Evolutionary conservation across 1,139 yeast species (phyloP), one percentile per base, ranked within the genome.

Genomic region (Sugiyamaella xylanicola): DNA sequence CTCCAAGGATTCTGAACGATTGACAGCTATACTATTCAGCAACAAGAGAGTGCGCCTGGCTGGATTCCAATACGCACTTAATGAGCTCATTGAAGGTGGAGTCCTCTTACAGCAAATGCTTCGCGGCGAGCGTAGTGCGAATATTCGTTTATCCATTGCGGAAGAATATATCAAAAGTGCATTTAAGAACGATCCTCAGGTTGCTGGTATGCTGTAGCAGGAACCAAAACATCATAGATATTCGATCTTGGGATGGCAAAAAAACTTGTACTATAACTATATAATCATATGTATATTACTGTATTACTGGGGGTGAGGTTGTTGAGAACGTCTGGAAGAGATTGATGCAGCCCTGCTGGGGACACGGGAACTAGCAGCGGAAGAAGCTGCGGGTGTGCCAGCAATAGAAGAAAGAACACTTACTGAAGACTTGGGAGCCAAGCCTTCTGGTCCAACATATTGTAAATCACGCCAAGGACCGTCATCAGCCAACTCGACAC

Each of bases 401-500:
- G 32, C 51, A 27, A 37, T 41, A 19, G 53, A 35, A 9, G 53
- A 50, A n/a, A 50, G 48, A 22, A 50, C 48, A n/a, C 43, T 35
- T 5, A 42, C 42, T 7, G 51, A 17, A 4, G 52, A 46, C 25
- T 47, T 52, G 15, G 74, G 74, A 5, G 73, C 74, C 55, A 61
- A 42, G 22, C 74, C 74, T 58, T 72, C 76, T 46, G 75, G 75
- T 4, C 76, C 76, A 52, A 91, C 85, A 74, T 70, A 92, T 73
- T 86, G 67, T 21, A 86, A 77, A 62, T 92, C 95, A 80, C 97
- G 88, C 99, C 99, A 93, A 61, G 99, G 99, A 62, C 99, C 99
- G 63, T 86, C 79, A 71, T 93, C 99, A 52, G 95, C 85, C 68
- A 93, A 78, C 74, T 86, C 89, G 61, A 93, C 82, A 35, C 96